A percentile compares a stretch with the other conserved stretches of the same genome.
Conservation (phyloP, 768 basidiomycete species). For the Lentinula lateritia region DNA sequence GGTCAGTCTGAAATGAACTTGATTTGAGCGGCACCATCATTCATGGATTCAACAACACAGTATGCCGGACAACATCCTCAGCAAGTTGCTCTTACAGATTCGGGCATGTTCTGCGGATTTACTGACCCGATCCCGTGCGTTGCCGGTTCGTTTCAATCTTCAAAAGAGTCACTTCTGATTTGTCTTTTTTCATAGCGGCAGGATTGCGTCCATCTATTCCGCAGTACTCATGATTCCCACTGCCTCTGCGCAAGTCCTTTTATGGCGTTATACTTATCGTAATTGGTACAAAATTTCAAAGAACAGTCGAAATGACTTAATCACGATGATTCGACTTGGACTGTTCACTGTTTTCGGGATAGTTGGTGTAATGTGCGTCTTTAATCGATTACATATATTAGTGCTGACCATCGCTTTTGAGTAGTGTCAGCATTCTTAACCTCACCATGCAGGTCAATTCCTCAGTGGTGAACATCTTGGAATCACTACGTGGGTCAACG, state of each 20-base stretch:
- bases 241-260: background rate
- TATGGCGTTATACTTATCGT: background rate
- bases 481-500: conserved; percentile 6
- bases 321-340: conserved; percentile 4
- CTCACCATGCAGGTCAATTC: background rate
- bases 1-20: background rate
- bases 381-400: too few relatives aligned
- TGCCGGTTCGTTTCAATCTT: background rate
- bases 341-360: conserved; percentile 7
- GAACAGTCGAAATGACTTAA: background rate
- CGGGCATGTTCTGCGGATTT: conserved; percentile 9
- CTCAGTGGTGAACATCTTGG: background rate
- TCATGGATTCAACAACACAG: background rate
- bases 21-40: background rate
- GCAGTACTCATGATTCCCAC: conserved; percentile 7
- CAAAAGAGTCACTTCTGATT: background rate
- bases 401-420: background rate
- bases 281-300: background rate
- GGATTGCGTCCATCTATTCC: background rate
- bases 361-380: conserved; percentile 5
- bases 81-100: background rate
- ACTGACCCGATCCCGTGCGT: conserved; percentile 1
- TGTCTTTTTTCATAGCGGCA: background rate
- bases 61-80: conserved; percentile 3
- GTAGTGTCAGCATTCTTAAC: background rate